These are phyloP conservation scores for Phanerodontia chrysosporium DNA, from an alignment of 768 basidiomycete species.

Conservation along the genomic window DNA sequence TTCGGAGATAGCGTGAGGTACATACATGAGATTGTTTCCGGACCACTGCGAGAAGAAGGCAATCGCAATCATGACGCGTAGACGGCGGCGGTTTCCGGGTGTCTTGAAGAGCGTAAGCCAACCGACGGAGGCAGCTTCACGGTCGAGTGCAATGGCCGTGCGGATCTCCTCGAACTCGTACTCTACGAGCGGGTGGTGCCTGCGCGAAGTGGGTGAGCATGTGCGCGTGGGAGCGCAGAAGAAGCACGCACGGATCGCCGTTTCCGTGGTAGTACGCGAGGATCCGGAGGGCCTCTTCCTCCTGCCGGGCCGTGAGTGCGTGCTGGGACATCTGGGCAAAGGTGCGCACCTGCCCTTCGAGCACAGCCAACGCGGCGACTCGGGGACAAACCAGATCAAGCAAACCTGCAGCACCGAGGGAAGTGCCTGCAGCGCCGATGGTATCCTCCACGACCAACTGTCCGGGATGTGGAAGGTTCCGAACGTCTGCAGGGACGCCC, in stretches of 20 bases:
- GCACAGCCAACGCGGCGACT: constrained; percentile 35
- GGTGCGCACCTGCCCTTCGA: constrained; percentile 29
- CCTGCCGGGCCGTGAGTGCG: constrained; percentile 15
- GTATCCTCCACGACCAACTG: constrained; percentile 42
- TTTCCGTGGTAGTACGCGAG: constrained; percentile 39
- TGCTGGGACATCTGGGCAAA: neutral
- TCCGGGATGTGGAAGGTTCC: constrained; percentile 38
- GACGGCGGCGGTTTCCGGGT: constrained; percentile 48
- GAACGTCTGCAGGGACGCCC: constrained; percentile 24
- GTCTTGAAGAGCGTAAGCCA: constrained; percentile 48
- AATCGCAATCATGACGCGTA: constrained; percentile 54
- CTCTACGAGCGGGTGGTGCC: constrained; percentile 49
- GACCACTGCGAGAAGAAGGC: constrained; percentile 66
- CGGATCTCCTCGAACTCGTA: constrained; percentile 67
- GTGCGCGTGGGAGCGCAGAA: neutral
- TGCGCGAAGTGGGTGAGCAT: neutral
- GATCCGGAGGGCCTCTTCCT: constrained; percentile 30
- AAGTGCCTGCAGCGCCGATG: constrained; percentile 34
- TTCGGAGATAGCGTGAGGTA: neutral
- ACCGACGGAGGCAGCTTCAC: constrained; percentile 35
- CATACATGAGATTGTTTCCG: constrained; percentile 50
- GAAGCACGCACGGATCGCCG: constrained; percentile 25
- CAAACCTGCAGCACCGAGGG: constrained; percentile 28
- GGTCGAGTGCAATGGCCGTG: constrained; percentile 43
- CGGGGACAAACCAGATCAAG: constrained; percentile 40